Base-by-base conservation (phyloP, 768 basidiomycete species). In the Agrocybe praecox region DNA sequence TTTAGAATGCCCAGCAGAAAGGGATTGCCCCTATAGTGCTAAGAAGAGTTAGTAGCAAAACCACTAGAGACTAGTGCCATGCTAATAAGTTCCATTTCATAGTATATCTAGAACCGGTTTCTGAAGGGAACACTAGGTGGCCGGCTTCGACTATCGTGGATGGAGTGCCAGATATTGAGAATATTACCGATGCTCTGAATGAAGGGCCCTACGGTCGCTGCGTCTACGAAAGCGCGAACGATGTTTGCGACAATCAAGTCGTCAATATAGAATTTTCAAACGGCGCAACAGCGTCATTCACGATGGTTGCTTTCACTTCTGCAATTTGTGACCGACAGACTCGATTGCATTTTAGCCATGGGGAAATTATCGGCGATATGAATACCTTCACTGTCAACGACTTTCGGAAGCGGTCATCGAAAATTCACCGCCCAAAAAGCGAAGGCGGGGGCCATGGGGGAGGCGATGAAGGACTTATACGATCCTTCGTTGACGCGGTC, bases 291-390 rank as follows among this genome's bases (percentile, higher is more conserved):
- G 90, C 83, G 12, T 90, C 90, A 0, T 90, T 96, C 69, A 94
- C 94, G 18, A 94, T 96, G 92, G 82, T 92, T 47, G 94, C 94
- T 12, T 90, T 85, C 67, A 90, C 91, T 0, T 80, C 83, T n/a
- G 75, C 81, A 43, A 82, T 94, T 45, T 94, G 94, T 69, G 80
- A 90, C 32, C 87, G 94, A n/a, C 87, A 92, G 65, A 88, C 90
- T 5, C 83, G 90, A 14, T 75, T 94, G 66, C 92, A 95, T 68
- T 95, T 95, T 64, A 86, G 88, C 2, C 82, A 91, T 55, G 94
- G 94, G 5, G 94, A 95, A 72, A 87, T 96, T 50, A 79, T 94
- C n/a, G 94, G 94, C 23, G 84, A 96, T 69, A 92, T 92, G 91
- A 71, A 55, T 15, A 80, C 73, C 11, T 94, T 90, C 66, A 90